A percentile compares a stretch with the other conserved stretches of the same genome.
Evolutionary conservation across 352 stramenopile species (phyloP).

Genomic region (Albugo candida): DNA sequence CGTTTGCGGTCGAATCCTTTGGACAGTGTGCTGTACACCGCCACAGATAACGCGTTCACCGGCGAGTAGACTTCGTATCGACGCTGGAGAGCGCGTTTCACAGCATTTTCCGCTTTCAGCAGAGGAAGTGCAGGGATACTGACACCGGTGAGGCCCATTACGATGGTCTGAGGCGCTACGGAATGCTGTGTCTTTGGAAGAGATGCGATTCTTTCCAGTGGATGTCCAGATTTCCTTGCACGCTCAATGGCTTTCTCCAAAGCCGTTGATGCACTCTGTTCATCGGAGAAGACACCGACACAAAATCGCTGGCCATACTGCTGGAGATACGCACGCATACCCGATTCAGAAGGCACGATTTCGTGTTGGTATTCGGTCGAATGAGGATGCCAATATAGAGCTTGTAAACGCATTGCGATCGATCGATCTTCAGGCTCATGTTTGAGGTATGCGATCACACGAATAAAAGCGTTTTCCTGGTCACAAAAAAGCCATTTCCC

Average conservation of each 20-base stretch:
- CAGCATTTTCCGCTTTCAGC: constrained; percentile 14
- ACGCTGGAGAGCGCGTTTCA: constrained; percentile 10
- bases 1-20: not conserved
- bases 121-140: constrained; percentile 3
- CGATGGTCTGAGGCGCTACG: no score
- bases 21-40: not conserved
- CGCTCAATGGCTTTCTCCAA: no score
- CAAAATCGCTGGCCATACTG: constrained; percentile 10
- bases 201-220: no score
- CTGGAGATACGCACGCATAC: no score
- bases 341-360: not conserved
- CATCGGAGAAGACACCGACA: constrained; percentile 13
- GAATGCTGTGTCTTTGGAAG: no score
- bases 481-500: constrained; percentile 27
- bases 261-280: no score
- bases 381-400: constrained; percentile 13
- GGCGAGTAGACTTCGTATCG: constrained; percentile 7
- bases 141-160: no score
- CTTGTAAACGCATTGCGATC: constrained; percentile 23
- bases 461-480: constrained; percentile 11
- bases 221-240: no score
- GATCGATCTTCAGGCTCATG: constrained; percentile 12
- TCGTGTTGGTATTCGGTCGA: not conserved
- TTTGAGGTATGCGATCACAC: constrained; percentile 17
- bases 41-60: not conserved